A percentile compares a stretch with the other conserved stretches of the same genome.
Evolutionary conservation across 2,329 filamentous ascomycete genomes (phyloP).

Genomic region (Fusarium domesticum): DNA sequence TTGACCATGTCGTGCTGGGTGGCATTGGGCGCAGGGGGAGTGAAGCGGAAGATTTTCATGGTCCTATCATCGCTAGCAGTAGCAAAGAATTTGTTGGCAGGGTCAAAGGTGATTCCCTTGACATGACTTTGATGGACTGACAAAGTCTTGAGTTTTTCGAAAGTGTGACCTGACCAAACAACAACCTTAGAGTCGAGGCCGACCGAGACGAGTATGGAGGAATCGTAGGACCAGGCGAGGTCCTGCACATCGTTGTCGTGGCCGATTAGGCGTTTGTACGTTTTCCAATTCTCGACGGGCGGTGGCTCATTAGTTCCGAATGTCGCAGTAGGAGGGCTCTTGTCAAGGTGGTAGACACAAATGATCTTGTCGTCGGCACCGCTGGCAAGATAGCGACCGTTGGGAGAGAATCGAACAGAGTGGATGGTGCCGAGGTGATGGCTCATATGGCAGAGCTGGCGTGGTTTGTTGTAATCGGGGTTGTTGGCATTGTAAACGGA

Average conservation of each 20-base stretch:
- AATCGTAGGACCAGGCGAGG: slow-evolving; percentile 93
- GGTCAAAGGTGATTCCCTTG: slow-evolving; percentile 97
- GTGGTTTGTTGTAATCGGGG: slow-evolving; percentile 69
- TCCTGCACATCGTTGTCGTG: slow-evolving; percentile 99
- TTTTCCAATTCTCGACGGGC: slow-evolving; percentile 97
- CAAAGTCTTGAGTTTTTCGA: slow-evolving; percentile 94
- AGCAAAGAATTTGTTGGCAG: slow-evolving; percentile 98
- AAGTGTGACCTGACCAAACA: slow-evolving; percentile 96
- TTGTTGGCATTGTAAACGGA: slow-evolving; percentile 81
- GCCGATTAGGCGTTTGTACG: slow-evolving; percentile 85
- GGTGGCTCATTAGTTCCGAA: slow-evolving; percentile 91
- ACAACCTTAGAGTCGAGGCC: slow-evolving; percentile 97
- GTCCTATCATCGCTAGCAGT: slow-evolving; percentile 96
- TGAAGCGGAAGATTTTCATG: slow-evolving; percentile 96
- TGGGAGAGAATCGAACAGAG: slow-evolving; percentile 93
- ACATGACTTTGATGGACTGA: slow-evolving; percentile 95
- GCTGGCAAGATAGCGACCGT: slow-evolving; percentile 91
- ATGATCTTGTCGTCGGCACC: slow-evolving; percentile 99
- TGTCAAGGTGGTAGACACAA: slow-evolving; percentile 90
- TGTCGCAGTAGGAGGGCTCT: slow-evolving; percentile 72
- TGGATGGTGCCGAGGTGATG: slow-evolving; percentile 97
- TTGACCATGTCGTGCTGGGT: slow-evolving; percentile 94
- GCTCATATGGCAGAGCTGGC: slow-evolving; percentile 96
- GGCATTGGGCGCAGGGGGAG: slow-evolving; percentile 83
- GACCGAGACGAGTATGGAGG: slow-evolving; percentile 91